Evolutionary conservation across 352 stramenopile genomes (phyloP).

Genomic region (Globisporangium spinosum): DNA sequence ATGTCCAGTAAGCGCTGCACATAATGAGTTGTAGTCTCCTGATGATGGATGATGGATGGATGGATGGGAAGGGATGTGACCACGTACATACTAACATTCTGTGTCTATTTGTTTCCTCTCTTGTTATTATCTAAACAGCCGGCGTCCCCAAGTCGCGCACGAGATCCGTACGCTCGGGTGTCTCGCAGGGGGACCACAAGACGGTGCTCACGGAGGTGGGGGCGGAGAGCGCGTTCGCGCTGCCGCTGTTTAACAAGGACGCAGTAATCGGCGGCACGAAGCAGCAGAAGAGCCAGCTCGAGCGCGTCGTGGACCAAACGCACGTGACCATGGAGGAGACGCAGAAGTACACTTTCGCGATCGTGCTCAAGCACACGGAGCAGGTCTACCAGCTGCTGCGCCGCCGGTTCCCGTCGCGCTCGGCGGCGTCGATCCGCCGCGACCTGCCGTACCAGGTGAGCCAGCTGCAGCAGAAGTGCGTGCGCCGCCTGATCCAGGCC

Average conservation of each 20-base stretch:
- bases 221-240: slow-evolving; percentile 33
- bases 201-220: slow-evolving; percentile 64
- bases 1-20: slow-evolving; percentile 14
- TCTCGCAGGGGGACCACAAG: slow-evolving; percentile 26
- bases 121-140: slow-evolving; percentile 1
- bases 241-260: slow-evolving; percentile 33
- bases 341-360: slow-evolving; percentile 87
- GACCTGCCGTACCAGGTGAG: slow-evolving; percentile 70
- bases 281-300: slow-evolving; percentile 24
- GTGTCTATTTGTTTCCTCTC: background rate
- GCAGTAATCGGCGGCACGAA: slow-evolving; percentile 5
- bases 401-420: slow-evolving; percentile 67
- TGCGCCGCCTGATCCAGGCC: slow-evolving; percentile 75
- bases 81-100: background rate
- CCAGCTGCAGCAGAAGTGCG: slow-evolving; percentile 77
- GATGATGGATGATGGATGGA: background rate
- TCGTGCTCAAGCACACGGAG: slow-evolving; percentile 80
- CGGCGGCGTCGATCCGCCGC: slow-evolving; percentile 55
- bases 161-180: slow-evolving; percentile 23
- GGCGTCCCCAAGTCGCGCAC: slow-evolving; percentile 16
- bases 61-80: background rate
- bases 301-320: slow-evolving; percentile 37
- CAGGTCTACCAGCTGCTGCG: slow-evolving; percentile 70
- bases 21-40: background rate
- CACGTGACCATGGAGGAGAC: slow-evolving; percentile 83